A percentile compares a stretch with the other conserved stretches of the same genome.
Conservation (phyloP, 495 filamentous ascomycete species). For the Hyaloscypha variabilis region DNA sequence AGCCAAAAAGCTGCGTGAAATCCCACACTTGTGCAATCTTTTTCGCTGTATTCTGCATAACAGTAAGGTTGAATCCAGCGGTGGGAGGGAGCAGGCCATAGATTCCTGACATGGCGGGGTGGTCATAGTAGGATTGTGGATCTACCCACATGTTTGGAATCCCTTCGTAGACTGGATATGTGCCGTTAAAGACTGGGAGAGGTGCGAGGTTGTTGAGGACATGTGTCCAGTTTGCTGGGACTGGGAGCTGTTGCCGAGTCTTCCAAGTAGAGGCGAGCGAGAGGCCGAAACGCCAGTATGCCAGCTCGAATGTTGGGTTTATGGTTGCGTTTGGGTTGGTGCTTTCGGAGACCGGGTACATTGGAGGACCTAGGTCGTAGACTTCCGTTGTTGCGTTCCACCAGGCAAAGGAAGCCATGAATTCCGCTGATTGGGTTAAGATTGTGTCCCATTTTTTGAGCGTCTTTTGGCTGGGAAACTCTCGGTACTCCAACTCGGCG, state of each 20-base stretch:
- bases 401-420: conserved; percentile 53
- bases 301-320: conserved; percentile 55
- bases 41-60: conserved; percentile 44
- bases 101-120: conserved; percentile 50
- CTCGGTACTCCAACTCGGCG: conserved; percentile 52
- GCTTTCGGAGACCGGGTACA: conserved; percentile 56
- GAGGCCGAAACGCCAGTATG: conserved; percentile 55
- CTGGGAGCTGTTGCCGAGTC: conserved; percentile 36
- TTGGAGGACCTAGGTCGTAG: conserved; percentile 54
- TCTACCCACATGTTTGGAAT: conserved; percentile 52
- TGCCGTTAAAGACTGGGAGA: conserved; percentile 44
- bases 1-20: conserved; percentile 51
- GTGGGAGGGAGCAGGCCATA: conserved; percentile 53
- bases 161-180: conserved; percentile 53
- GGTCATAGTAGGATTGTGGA: conserved; percentile 46
- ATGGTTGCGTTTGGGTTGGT: conserved; percentile 51
- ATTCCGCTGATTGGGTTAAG: conserved; percentile 48
- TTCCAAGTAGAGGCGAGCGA: conserved; percentile 45
- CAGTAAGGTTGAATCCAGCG: conserved; percentile 39
- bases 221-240: conserved; percentile 41
- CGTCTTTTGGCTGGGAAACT: conserved; percentile 39
- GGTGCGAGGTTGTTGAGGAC: conserved; percentile 49
- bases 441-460: conserved; percentile 49
- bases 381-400: conserved; percentile 44
- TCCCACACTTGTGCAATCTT: conserved; percentile 49